A percentile compares a stretch with the other conserved stretches of the same genome.
Conservation (phyloP, 768 basidiomycete genomes). For the Tephrocybe sp. region DNA sequence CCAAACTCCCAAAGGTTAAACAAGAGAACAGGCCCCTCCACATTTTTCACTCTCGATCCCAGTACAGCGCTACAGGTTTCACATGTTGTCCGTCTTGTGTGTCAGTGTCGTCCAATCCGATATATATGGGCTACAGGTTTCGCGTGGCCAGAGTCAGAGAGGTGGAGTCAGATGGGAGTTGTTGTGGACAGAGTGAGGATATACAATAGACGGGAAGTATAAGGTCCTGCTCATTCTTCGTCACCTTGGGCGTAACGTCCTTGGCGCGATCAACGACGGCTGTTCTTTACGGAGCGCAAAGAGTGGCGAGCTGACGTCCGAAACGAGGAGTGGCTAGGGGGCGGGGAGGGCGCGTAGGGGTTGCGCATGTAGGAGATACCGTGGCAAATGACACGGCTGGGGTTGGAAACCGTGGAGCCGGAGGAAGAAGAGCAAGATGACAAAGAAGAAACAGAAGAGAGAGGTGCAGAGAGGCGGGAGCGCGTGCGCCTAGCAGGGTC, state of each 20-base stretch:
- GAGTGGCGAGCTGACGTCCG: too few relatives aligned
- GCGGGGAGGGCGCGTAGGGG: not conserved
- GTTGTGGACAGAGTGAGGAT: not conserved
- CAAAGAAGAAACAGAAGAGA: not conserved
- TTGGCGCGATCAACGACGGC: not conserved
- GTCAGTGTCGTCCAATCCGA: too few relatives aligned
- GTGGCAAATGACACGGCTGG: not conserved
- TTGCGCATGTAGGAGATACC: not conserved
- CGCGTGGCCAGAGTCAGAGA: not conserved
- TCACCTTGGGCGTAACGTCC: too few relatives aligned
- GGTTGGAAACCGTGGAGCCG: not conserved
- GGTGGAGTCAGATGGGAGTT: not conserved
- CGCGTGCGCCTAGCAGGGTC: not conserved
- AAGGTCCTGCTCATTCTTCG: too few relatives aligned
- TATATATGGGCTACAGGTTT: slow-evolving; percentile 1
- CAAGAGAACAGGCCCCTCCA: too few relatives aligned
- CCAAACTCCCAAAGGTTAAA: too few relatives aligned
- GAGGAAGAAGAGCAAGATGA: not conserved
- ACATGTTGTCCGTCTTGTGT: too few relatives aligned
- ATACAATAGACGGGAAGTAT: not conserved
- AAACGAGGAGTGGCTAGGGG: not conserved
- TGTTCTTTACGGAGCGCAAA: not conserved
- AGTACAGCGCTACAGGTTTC: too few relatives aligned
- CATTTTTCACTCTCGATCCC: too few relatives aligned
- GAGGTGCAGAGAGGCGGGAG: not conserved